phyloP scores from a whole-genome alignment of 202 grass and related monocot genomes.

The Carex sylvatica region DNA sequence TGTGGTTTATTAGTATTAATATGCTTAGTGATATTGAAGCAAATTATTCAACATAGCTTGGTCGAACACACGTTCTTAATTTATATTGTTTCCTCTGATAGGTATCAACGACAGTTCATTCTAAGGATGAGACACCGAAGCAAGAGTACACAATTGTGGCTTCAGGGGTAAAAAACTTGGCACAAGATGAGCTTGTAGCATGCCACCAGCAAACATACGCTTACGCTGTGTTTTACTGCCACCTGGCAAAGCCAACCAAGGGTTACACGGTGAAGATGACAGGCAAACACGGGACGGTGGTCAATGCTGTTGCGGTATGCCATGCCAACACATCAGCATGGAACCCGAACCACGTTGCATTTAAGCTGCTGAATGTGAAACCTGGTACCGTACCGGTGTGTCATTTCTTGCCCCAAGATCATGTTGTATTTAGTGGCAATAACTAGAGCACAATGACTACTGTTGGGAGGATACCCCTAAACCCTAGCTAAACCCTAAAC shows the following conservation, averaged over 20 bases:
- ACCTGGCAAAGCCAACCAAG: conserved; percentile 54
- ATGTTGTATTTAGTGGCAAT: conserved; percentile 69
- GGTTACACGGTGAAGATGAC: conserved; percentile 71
- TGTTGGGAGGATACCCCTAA: neutral
- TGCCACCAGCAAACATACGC: conserved; percentile 81
- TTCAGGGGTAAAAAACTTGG: conserved; percentile 31
- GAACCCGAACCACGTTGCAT: conserved; percentile 80
- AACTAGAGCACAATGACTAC: conserved; percentile 6
- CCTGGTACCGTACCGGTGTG: conserved; percentile 73
- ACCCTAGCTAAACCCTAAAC: too few species aligned
- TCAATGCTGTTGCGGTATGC: conserved; percentile 77
- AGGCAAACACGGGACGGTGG: conserved; percentile 51
- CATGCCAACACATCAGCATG: conserved; percentile 76
- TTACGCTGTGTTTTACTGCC: conserved; percentile 90
- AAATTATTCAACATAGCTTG: neutral
- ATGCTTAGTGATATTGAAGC: too few species aligned
- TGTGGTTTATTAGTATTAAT: neutral
- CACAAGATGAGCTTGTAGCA: conserved; percentile 38
- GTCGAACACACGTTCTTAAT: neutral
- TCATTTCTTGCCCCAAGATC: conserved; percentile 87
- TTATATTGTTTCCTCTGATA: neutral
- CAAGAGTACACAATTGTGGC: conserved; percentile 60
- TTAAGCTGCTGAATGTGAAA: conserved; percentile 68
- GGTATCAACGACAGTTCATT: conserved; percentile 42
- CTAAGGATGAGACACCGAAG: conserved; percentile 36